A percentile compares a stretch with the other conserved stretches of the same genome.
Evolutionary conservation across 192 early-diverging fungal genomes (phyloP).

Genomic region (Entomortierella lignicola): DNA sequence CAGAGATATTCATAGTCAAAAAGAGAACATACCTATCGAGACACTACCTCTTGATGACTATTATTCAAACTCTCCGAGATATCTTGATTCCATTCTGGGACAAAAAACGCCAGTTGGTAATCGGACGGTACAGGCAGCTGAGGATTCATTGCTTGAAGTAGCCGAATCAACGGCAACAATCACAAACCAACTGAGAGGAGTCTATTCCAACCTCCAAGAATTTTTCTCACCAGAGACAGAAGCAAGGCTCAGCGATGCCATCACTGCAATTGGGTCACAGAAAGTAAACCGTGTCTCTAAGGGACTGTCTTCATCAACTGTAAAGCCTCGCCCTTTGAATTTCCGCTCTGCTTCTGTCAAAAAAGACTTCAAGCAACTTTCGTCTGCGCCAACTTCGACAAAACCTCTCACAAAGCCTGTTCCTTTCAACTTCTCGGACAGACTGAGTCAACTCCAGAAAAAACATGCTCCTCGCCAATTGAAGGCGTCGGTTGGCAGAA

Average conservation of each 20-base stretch:
- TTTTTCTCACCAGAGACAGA: slow-evolving; percentile 45
- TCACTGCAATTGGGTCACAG: slow-evolving; percentile 33
- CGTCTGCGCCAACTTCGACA: not conserved
- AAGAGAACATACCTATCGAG: slow-evolving; percentile 20
- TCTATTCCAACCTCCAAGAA: slow-evolving; percentile 32
- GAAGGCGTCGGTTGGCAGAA: not conserved
- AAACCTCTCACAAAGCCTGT: slow-evolving; percentile 7
- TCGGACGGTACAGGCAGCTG: slow-evolving; percentile 1
- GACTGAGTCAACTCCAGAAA: slow-evolving; percentile 12
- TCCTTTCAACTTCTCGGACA: slow-evolving; percentile 23
- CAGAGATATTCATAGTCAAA: slow-evolving; percentile 9
- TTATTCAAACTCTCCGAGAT: not conserved
- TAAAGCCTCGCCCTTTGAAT: slow-evolving; percentile 17
- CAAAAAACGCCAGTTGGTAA: slow-evolving; percentile 10
- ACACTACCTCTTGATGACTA: not conserved
- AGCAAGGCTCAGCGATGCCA: slow-evolving; percentile 25
- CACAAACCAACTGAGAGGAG: slow-evolving; percentile 33
- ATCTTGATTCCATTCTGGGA: not conserved
- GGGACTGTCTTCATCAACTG: not conserved
- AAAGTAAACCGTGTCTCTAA: slow-evolving; percentile 12
- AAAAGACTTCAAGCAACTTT: slow-evolving; percentile 9
- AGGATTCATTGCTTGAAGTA: slow-evolving; percentile 28
- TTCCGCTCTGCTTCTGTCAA: slow-evolving; percentile 20
- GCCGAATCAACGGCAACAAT: slow-evolving; percentile 24
- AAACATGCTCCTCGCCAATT: not conserved